These are phyloP conservation scores for Moniliophthora roreri DNA, from an alignment of 1,284 basidiomycete species.

Conservation along the genomic window DNA sequence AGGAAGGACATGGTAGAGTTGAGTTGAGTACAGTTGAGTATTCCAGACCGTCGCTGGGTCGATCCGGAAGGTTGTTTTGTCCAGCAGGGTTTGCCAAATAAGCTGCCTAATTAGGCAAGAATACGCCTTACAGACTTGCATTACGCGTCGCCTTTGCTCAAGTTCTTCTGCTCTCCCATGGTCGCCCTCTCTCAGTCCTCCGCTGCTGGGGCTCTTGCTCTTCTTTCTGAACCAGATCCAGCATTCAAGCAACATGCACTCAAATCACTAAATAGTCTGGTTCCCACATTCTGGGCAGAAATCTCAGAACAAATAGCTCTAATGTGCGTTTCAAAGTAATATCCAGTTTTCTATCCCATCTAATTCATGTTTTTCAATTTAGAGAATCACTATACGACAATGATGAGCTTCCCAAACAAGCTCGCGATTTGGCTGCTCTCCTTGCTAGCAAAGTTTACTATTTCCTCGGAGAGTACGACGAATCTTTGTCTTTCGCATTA, in stretches of 20 bases:
- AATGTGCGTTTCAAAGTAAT: slow-evolving; percentile 60
- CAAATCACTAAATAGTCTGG: slow-evolving; percentile 76
- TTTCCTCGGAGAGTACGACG: slow-evolving; percentile 91
- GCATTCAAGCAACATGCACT: slow-evolving; percentile 90
- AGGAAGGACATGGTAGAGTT: slow-evolving; percentile 63
- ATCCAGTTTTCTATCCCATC: slow-evolving; percentile 6
- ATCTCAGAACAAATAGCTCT: slow-evolving; percentile 90
- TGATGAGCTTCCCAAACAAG: slow-evolving; percentile 67
- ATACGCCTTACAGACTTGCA: not conserved
- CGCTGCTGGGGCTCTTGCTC: slow-evolving; percentile 85
- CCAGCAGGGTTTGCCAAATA: slow-evolving; percentile 23
- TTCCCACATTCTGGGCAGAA: slow-evolving; percentile 96
- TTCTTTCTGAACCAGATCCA: slow-evolving; percentile 85
- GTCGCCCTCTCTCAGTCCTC: slow-evolving; percentile 71
- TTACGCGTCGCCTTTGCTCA: slow-evolving; percentile 35
- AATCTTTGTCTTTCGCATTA: slow-evolving; percentile 90
- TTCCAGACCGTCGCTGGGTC: not conserved
- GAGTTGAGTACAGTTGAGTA: slow-evolving; percentile 3
- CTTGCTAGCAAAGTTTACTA: slow-evolving; percentile 96
- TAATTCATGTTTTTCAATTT: slow-evolving; percentile 1
- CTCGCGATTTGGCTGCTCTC: slow-evolving; percentile 81
- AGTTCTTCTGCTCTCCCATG: slow-evolving; percentile 39
- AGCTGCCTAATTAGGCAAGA: slow-evolving; percentile 23
- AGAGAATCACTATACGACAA: slow-evolving; percentile 91
- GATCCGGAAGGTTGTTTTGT: slow-evolving; percentile 22